Conservation (phyloP, 202 grass and related monocot genomes). For the Dendrocalamus latiflorus region DNA sequence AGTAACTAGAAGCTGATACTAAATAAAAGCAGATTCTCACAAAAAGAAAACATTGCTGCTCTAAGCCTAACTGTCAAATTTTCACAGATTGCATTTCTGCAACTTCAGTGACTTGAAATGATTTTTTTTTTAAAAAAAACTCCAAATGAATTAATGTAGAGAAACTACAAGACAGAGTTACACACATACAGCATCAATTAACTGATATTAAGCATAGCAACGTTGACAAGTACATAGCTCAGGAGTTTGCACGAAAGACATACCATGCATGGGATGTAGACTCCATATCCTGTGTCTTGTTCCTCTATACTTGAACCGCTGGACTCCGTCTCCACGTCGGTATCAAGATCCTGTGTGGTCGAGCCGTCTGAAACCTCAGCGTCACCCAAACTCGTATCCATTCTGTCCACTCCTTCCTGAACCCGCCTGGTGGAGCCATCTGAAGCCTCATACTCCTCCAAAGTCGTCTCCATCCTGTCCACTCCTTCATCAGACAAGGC, state of each 20-base stretch:
- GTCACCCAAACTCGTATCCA: conserved; percentile 49
- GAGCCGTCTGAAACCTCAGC: conserved; percentile 53
- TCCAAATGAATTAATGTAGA: not conserved
- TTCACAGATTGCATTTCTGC: not conserved
- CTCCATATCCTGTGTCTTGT: conserved; percentile 32
- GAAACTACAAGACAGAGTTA: not conserved
- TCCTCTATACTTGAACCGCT: conserved; percentile 65
- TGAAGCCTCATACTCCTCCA: not conserved
- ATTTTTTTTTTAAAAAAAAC: not conserved
- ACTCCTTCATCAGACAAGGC: conserved; percentile 17
- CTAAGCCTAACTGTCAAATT: not conserved
- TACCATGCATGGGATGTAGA: conserved; percentile 48
- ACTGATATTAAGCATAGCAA: not conserved
- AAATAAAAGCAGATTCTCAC: not conserved
- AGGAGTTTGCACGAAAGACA: conserved; percentile 20
- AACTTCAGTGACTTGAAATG: not conserved
- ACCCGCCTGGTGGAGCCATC: not conserved
- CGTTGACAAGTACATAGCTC: not conserved
- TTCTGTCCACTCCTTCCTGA: conserved; percentile 35
- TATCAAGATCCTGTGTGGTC: conserved; percentile 53
- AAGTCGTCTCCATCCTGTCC: conserved; percentile 7
- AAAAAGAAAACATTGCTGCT: not conserved
- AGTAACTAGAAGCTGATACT: not conserved
- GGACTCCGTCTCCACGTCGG: conserved; percentile 53
- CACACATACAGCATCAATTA: not conserved